Evolutionary conservation across 768 basidiomycete species (phyloP), one percentile per base, ranked within the genome.

Genomic region (Hirschioporus abietinus): DNA sequence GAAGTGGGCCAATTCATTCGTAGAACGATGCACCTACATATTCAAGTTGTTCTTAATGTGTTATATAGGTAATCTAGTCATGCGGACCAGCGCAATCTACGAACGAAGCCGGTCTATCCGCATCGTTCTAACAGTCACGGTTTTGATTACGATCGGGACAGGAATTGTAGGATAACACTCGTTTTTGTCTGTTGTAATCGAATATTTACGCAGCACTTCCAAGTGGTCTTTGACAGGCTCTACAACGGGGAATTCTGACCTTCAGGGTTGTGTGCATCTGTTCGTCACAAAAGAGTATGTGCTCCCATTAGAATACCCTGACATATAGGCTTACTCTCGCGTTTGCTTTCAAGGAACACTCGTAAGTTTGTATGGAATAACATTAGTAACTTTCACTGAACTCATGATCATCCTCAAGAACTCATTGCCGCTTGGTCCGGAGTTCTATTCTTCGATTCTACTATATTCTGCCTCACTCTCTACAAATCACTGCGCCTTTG

Each of bases 401-500:
- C 30, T 8, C 8, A 30, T 8, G 42, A 20, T 10, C 18, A 9
- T 17, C 3, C 25, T 25, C 7, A 8, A 61, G 60, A 34, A 15
- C 30, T 61, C 25, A 34, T 34, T 25, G 60, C 30, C 30, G 60
- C 60, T 5, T 61, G 60, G 60, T 5, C 25, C 15, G 60, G 60
- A 18, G 25, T 61, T 61, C 60, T 61, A 61, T 34, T 61, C 60
- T 61, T 61, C 23, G 60, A 61, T 34, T 25, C 60, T 15, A 34
- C 60, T 9, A 61, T 61, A 25, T 61, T 61, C 23, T 61, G 25
- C 30, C 30, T 61, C 25, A 61, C 60, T 3, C 60, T 61, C 15
- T 61, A 7, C 20, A 61, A 61, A 61, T 25, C 60, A 8, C 30
- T 61, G 17, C 25, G 30, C 9, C 24, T 61, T 9, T 61, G 60